These are phyloP conservation scores for Pythium dissimile DNA, from an alignment of 352 stramenopile genomes.

Conservation along the genomic window DNA sequence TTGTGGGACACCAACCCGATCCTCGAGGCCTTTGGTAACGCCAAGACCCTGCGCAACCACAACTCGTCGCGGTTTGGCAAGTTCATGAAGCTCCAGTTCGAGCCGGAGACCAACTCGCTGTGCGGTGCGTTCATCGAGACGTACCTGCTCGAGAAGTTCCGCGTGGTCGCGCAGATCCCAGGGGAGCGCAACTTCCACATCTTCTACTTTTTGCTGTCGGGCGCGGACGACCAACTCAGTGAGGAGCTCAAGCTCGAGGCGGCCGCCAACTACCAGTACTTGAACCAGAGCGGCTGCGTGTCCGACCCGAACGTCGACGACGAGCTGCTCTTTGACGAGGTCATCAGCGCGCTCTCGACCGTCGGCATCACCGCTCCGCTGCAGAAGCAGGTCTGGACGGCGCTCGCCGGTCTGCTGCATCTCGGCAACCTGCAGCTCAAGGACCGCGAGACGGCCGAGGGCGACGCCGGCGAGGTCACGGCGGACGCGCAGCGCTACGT, in stretches of 20 bases:
- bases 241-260: slow-evolving; percentile 57
- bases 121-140: slow-evolving; percentile 83
- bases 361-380: slow-evolving; percentile 66
- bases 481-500: slow-evolving; percentile 50
- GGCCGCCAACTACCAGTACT: slow-evolving; percentile 64
- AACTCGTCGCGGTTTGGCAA: slow-evolving; percentile 96
- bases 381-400: slow-evolving; percentile 76
- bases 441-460: slow-evolving; percentile 76
- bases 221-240: slow-evolving; percentile 56
- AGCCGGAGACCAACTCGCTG: slow-evolving; percentile 64
- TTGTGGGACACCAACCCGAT: slow-evolving; percentile 89
- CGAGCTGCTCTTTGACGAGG: slow-evolving; percentile 84
- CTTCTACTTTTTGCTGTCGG: slow-evolving; percentile 88
- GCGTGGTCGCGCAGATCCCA: slow-evolving; percentile 81
- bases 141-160: slow-evolving; percentile 89
- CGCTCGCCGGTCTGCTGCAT: slow-evolving; percentile 75
- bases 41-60: slow-evolving; percentile 93
- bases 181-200: slow-evolving; percentile 91
- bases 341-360: slow-evolving; percentile 68
- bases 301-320: slow-evolving; percentile 85
- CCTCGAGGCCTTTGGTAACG: slow-evolving; percentile 96
- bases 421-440: slow-evolving; percentile 77
- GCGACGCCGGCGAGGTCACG: slow-evolving; percentile 68
- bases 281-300: slow-evolving; percentile 86
- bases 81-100: slow-evolving; percentile 91